Evolutionary conservation across 805 yeast genomes (phyloP).

Genomic region (Wickerhamomyces rabaulensis): DNA sequence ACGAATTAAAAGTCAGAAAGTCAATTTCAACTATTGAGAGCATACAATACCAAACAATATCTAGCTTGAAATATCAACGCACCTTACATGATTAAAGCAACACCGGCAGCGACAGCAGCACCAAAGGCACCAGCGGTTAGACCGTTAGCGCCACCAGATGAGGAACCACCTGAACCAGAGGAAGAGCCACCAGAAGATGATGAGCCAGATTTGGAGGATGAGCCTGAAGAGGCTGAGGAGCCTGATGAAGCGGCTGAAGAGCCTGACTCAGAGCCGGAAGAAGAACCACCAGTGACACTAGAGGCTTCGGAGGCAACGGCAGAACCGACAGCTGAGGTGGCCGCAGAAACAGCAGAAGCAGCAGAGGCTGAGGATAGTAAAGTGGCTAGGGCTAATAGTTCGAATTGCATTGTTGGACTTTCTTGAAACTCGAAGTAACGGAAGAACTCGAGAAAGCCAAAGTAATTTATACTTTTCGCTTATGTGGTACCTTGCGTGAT

Average conservation of each 20-base stretch:
- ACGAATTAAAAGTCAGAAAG: not conserved
- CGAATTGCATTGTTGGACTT: constrained; percentile 22
- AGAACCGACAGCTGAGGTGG: constrained; percentile 6
- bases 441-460: not conserved
- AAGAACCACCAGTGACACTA: not conserved
- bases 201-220: constrained; percentile 1
- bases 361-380: not conserved
- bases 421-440: no score
- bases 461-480: not conserved
- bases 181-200: not conserved
- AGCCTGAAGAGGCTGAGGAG: constrained; percentile 2
- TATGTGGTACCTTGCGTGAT: not conserved
- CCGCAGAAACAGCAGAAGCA: not conserved
- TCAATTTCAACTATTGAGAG: not conserved
- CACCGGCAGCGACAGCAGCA: constrained; percentile 9
- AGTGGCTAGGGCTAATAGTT: not conserved
- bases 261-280: not conserved
- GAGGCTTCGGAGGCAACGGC: not conserved
- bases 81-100: constrained; percentile 5
- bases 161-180: no score
- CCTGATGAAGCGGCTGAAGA: constrained; percentile 8
- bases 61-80: not conserved
- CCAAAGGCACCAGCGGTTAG: constrained; percentile 12
- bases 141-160: constrained; percentile 1
- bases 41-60: not conserved